These are phyloP conservation scores for Begonia masoniana DNA, from an alignment of 306 rosid genomes.

Conservation along the genomic window DNA sequence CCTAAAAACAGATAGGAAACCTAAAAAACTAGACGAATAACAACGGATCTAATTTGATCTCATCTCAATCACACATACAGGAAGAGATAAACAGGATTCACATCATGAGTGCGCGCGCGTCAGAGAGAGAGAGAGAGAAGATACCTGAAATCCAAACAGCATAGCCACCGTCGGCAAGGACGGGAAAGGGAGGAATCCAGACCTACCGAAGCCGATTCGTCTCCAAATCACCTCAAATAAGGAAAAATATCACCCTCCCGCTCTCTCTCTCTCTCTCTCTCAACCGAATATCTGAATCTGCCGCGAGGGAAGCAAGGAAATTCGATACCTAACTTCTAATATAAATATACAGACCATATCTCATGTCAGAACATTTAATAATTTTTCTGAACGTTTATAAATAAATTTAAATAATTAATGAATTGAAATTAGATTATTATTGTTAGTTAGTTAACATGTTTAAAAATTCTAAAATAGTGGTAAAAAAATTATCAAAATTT, in stretches of 20 bases:
- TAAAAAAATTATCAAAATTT: no score
- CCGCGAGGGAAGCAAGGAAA: conserved; percentile 12
- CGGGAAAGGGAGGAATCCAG: conserved; percentile 91
- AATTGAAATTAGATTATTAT: no score
- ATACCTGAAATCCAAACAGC: conserved; percentile 67
- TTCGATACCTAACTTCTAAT: conserved; percentile 3
- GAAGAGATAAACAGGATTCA: not conserved
- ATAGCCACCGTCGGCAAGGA: conserved; percentile 90
- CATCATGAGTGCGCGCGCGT: no score
- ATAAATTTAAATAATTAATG: no score
- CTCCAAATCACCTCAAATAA: not conserved
- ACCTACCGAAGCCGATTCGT: conserved; percentile 21
- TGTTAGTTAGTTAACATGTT: no score
- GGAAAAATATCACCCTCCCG: not conserved
- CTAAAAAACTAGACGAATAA: not conserved
- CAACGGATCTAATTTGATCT: conserved; percentile 10
- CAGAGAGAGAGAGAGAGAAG: conserved; percentile 10
- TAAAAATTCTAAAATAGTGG: no score
- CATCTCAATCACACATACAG: conserved; percentile 16
- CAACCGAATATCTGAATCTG: not conserved
- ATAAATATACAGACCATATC: not conserved
- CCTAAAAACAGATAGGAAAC: no score
- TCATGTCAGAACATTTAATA: no score
- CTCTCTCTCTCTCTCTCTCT: not conserved
- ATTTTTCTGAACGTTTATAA: no score